Percentiles rank a stretch among this genome's conserved stretches.
phyloP scores from a whole-genome alignment of 495 filamentous ascomycete genomes.

The Friedmanniomyces simplex region DNA sequence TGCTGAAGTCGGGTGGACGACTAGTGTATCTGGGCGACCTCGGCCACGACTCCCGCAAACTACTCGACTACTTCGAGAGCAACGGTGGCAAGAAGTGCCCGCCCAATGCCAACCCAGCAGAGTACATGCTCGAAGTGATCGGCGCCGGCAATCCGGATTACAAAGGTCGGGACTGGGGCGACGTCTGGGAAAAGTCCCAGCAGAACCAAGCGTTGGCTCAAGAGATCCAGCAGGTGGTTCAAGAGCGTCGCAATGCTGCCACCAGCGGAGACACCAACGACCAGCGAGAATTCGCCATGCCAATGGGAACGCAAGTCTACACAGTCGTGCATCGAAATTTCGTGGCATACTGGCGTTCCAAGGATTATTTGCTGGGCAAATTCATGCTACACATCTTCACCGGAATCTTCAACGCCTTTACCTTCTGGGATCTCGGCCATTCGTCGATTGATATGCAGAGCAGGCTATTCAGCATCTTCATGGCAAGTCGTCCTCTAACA shows the following conservation, averaged over 20 bases:
- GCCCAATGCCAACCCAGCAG: slow-evolving; percentile 49
- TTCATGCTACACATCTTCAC: slow-evolving; percentile 43
- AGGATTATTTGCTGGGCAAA: slow-evolving; percentile 74
- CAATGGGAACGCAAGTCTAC: slow-evolving; percentile 43
- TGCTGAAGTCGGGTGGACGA: slow-evolving; percentile 59
- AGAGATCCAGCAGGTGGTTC: slow-evolving; percentile 58
- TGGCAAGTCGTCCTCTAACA: too few species aligned
- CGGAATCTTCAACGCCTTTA: slow-evolving; percentile 73
- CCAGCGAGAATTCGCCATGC: slow-evolving; percentile 33
- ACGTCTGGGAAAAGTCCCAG: slow-evolving; percentile 63
- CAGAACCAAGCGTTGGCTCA: slow-evolving; percentile 50
- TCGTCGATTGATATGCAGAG: slow-evolving; percentile 73
- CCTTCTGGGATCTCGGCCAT: slow-evolving; percentile 65
- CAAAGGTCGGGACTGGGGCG: slow-evolving; percentile 54
- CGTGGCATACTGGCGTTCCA: slow-evolving; percentile 84
- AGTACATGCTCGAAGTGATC: slow-evolving; percentile 60
- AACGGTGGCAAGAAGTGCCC: slow-evolving; percentile 43
- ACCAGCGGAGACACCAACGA: slow-evolving; percentile 19
- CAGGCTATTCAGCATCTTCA: slow-evolving; percentile 42
- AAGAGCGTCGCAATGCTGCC: slow-evolving; percentile 39
- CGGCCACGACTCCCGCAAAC: slow-evolving; percentile 40
- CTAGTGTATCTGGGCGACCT: slow-evolving; percentile 62
- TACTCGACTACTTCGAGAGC: slow-evolving; percentile 55
- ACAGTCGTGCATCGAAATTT: slow-evolving; percentile 57
- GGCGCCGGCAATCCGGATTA: slow-evolving; percentile 52